Base-by-base conservation (phyloP, 1,139 yeast genomes). In the Pneumocystis canis region DNA sequence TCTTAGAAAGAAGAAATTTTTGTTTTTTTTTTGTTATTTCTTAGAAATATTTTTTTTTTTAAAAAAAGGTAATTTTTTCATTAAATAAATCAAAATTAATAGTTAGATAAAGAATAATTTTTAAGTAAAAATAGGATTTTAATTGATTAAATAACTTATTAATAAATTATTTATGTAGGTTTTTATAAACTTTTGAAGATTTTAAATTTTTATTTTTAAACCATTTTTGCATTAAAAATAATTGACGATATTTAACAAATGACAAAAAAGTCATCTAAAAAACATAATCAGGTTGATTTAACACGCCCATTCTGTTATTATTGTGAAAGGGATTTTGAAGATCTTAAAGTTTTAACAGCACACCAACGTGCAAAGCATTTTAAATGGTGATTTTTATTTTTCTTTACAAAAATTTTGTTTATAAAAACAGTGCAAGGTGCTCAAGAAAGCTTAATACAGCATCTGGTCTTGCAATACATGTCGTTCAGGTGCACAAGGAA, bases 271-370 rank as follows among this genome's bases (percentile, higher is more conserved):
- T 9, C 54, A 11, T 47, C n/a, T 47, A 47, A 58, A 58, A 58
- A 33, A 35, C 57, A 41, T 41, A 58, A 47, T 41, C 40, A 37
- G 30, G 31, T 41, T 60, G 60, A 63, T 11, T 47, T 67, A 14
- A 61, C 66, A 18, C 63, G 68, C n/a, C 69, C 69, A 7, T 67
- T 69, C 68, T 67, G 69, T 56, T 67, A 66, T 41, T 67, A 67
- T 58, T 67, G 69, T 59, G 69, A 67, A 33, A 63, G 69, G 11
- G 68, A 64, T 53, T 67, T 67, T 60, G 69, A 67, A 32, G 68
- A 67, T 58, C 63, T 67, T 47, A 67, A 67, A 35, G 69, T 67
- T 9, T 62, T 67, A 32, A 67, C 66, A 20, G 67, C 68, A 57
- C 69, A 67, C 58, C 69, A 67, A 58, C 63, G 68, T 32, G 68